A percentile compares a stretch with the other conserved stretches of the same genome.
Evolutionary conservation across 2,329 filamentous ascomycete genomes (phyloP).

Genomic region (Xylariaceae sp.): DNA sequence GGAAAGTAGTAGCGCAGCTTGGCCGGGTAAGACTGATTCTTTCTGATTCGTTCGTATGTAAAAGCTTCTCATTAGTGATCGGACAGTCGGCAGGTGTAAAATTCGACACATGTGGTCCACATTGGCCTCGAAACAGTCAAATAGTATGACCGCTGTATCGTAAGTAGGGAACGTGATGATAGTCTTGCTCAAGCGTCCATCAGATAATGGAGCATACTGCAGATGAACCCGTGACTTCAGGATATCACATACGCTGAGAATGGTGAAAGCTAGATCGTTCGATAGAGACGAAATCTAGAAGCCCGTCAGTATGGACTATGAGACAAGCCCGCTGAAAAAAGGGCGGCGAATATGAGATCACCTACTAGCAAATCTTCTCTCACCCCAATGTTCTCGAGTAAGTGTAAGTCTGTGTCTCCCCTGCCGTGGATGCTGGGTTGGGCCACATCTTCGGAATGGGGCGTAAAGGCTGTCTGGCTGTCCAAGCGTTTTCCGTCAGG

Average conservation of each 20-base stretch:
- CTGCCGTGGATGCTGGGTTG: too few relatives aligned
- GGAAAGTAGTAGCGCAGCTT: conserved; percentile 38
- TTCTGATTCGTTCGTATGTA: conserved; percentile 33
- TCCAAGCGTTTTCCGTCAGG: neutral
- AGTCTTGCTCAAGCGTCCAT: neutral
- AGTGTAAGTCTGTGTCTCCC: conserved; percentile 15
- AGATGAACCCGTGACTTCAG: conserved; percentile 9
- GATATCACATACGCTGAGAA: conserved; percentile 24
- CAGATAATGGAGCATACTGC: neutral
- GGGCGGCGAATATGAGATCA: neutral
- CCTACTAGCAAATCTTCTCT: conserved; percentile 27
- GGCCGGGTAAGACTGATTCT: conserved; percentile 28
- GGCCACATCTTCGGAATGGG: neutral
- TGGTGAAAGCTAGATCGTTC: conserved; percentile 26
- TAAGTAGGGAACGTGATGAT: conserved; percentile 30
- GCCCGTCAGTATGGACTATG: neutral
- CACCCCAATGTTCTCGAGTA: conserved; percentile 27
- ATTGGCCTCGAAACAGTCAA: conserved; percentile 33
- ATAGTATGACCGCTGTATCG: conserved; percentile 28
- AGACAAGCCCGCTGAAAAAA: neutral
- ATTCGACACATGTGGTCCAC: conserved; percentile 35
- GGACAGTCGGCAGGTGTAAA: conserved; percentile 33
- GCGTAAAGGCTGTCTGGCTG: neutral
- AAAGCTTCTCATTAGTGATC: conserved; percentile 32
- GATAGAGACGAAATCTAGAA: conserved; percentile 30